Base-by-base conservation (phyloP, 371 early-diverging fungal genomes). In the Dinochytrium kinnereticum region DNA sequence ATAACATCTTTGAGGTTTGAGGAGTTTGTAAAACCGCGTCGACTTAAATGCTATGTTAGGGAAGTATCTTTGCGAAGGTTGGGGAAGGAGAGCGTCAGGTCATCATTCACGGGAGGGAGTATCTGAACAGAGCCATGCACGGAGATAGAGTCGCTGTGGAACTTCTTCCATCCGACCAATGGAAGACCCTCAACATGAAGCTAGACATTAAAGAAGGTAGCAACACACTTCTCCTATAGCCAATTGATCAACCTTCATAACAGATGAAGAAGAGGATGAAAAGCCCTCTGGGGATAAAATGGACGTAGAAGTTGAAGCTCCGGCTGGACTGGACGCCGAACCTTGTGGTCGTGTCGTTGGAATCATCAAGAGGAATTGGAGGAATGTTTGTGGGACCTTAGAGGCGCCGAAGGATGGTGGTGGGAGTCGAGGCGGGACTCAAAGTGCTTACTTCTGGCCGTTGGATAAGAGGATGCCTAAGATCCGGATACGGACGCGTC, bases 331-430 rank as follows among this genome's bases (percentile, higher is more conserved):
- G 49, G 73, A 59, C 36, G 21, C 50, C 78, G 67, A 91, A 53
- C 96, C 96, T 34, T 92, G 93, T 0, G 98, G 90, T 28, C 89
- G 89, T 61, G 90, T 98, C 2, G 96, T 98, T 2, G 96, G 96
- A 36, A 89, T 98, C 68, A 92, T 98, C 75, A 91, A 94, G 69
- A 91, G 96, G 72, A 94, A 93, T 82, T 97, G 98, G 97, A 86
- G 96, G 77, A 93, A 93, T 71, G 93, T 93, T 78, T 97, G 97
- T 79, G 97, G 97, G 50, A 94, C 94, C 68, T 89, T 98, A 51
- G 96, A 94, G 59, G 86, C 91, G 33, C 86, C 90, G 1, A 89
- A 91, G 5, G 61, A 64, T 13, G 80, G 88, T 2, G n/a, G n/a
- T n/a, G 82, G 78, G 79, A 81, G 30, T 74, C 86, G 31, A 76